Percentiles rank a stretch among this genome's conserved stretches.
Evolutionary conservation across 805 yeast species (phyloP).

Genomic region (Metschnikowia peoriensis): DNA sequence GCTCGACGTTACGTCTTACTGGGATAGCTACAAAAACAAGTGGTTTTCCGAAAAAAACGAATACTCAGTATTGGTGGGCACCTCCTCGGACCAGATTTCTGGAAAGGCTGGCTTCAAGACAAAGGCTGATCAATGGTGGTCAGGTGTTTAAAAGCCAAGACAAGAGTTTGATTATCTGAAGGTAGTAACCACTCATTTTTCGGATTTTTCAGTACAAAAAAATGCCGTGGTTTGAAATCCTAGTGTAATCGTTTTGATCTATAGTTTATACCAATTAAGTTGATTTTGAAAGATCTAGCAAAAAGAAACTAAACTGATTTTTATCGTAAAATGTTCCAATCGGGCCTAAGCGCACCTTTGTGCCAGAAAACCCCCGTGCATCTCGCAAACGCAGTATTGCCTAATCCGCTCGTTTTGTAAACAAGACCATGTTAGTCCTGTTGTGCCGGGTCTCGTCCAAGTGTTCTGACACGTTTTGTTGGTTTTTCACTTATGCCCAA

Average conservation of each 20-base stretch:
- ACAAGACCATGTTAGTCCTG: slow-evolving; percentile 4
- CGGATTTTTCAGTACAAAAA: too few species aligned
- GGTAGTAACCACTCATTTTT: too few species aligned
- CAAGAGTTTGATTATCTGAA: too few species aligned
- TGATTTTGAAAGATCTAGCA: too few species aligned
- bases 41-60: slow-evolving; percentile 27
- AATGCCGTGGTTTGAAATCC: too few species aligned
- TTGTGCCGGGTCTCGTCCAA: too few species aligned
- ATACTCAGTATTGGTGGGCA: slow-evolving; percentile 27
- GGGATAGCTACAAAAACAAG: slow-evolving; percentile 27
- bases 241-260: too few species aligned
- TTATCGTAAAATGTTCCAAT: background rate
- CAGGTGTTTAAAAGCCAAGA: slow-evolving; percentile 13
- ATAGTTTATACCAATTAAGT: too few species aligned
- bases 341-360: background rate
- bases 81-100: slow-evolving; percentile 12
- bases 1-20: slow-evolving; percentile 30
- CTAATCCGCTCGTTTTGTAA: slow-evolving; percentile 17
- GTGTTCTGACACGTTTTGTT: too few species aligned
- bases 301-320: background rate
- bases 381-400: slow-evolving; percentile 4
- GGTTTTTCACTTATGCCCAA: too few species aligned
- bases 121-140: slow-evolving; percentile 12
- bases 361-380: slow-evolving; percentile 1
- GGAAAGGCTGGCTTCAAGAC: slow-evolving; percentile 12